Base-by-base conservation (phyloP, 192 early-diverging fungal species). In the Coemansia sp. region DNA sequence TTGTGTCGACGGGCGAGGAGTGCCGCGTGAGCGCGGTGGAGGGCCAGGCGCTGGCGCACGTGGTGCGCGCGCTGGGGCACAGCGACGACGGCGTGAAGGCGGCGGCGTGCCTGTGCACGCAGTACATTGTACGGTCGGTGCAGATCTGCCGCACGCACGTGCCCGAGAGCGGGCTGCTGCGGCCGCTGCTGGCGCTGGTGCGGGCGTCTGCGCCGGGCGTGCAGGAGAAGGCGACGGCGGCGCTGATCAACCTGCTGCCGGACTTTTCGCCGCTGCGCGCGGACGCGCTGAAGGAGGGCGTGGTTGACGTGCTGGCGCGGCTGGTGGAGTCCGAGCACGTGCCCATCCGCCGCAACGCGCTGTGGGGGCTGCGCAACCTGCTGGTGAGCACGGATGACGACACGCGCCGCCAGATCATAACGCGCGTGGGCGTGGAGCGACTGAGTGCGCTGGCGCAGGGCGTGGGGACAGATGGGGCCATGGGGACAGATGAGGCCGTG, bases 61-160 rank as follows among this genome's bases (percentile, higher is more conserved):
- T 78, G 21, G 75, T 68, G 35, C 54, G 61, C 10, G 75, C 75
- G 11, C 62, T 78, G 61, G 62, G 58, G 14, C 69, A 71, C 40
- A 22, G 16, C 14, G 69, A 71, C 61, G 42, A 49, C 29, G 65
- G 65, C 10, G 49, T 78, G 45, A 63, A 67, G 33, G 60, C 75
- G 3, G 75, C 75, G 0, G 75, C 75, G 10, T 78, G 75, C 33
- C 61, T 78, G 56, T 78, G 75, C 55, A 59, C 69, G 3, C 69
- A 70, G 23, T 78, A 78, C 48, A 78, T 78, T 45, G 65, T 65
- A 23, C 69, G 75, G 10, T 78, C 75, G 8, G 75, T 71, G 61
- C 63, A 69, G n/a, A 64, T 78, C n/a, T 78, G 75, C 54, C 75
- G 75, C 23, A 78, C 75, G 12, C 64, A 78, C n/a, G 67, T 70